Conservation (phyloP, 106 monocot genomes). For the Allium cepa region DNA sequence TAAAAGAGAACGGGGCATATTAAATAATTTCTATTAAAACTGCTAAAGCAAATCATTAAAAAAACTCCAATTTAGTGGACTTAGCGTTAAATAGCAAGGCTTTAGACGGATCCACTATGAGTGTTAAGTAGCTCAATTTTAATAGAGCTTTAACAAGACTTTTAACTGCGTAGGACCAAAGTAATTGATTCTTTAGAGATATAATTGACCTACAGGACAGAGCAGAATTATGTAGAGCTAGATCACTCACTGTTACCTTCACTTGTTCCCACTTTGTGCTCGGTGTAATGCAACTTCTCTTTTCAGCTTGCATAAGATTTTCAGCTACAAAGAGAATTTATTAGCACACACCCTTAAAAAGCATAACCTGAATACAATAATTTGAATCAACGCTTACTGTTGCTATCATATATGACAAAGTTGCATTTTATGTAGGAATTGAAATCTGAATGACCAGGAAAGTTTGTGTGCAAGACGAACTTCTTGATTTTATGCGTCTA, state of each 20-base stretch:
- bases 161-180: no score
- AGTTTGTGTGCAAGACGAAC: slow-evolving; percentile 94
- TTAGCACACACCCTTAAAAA: not conserved
- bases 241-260: slow-evolving; percentile 40
- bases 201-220: no score
- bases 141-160: no score
- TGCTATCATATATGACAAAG: slow-evolving; percentile 72
- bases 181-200: no score
- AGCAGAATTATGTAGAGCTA: not conserved
- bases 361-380: slow-evolving; percentile 7
- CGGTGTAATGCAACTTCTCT: slow-evolving; percentile 57
- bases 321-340: slow-evolving; percentile 40
- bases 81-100: no score
- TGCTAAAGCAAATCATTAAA: no score
- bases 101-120: no score
- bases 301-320: slow-evolving; percentile 35
- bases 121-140: no score
- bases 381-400: slow-evolving; percentile 32
- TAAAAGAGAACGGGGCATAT: no score
- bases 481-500: slow-evolving; percentile 98
- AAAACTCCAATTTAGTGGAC: no score
- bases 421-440: slow-evolving; percentile 93
- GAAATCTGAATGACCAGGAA: slow-evolving; percentile 95
- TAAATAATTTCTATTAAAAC: no score
- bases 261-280: slow-evolving; percentile 98